Conservation (phyloP, 2,329 filamentous ascomycete species). For the Escovopsis sp. region DNA sequence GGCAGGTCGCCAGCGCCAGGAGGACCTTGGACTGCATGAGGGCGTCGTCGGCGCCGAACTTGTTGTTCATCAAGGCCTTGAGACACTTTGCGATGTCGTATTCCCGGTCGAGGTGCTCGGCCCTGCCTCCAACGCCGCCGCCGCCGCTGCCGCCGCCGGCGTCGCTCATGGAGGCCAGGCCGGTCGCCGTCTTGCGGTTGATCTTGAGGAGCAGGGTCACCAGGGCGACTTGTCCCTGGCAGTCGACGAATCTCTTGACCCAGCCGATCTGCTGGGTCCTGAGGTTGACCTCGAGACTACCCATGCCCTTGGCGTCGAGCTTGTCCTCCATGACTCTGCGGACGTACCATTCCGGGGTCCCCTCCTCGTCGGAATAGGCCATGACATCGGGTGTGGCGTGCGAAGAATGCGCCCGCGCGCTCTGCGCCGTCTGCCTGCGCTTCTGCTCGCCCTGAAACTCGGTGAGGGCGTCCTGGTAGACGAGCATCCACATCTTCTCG, state of each 20-base stretch:
- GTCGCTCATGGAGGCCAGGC: conserved; percentile 49
- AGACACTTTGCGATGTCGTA: conserved; percentile 97
- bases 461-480: conserved; percentile 85
- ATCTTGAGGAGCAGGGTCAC: conserved; percentile 89
- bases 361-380: conserved; percentile 78
- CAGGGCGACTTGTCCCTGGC: conserved; percentile 88
- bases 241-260: conserved; percentile 94
- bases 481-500: conserved; percentile 92
- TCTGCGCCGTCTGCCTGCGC: conserved; percentile 57
- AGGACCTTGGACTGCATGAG: conserved; percentile 80
- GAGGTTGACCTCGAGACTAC: conserved; percentile 85
- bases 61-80: conserved; percentile 98
- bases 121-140: too few species aligned
- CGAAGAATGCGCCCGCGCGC: conserved; percentile 33
- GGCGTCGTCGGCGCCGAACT: conserved; percentile 94
- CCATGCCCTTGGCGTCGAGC: conserved; percentile 79
- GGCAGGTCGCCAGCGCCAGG: conserved; percentile 68
- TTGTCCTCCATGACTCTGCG: conserved; percentile 92
- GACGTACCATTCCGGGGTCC: conserved; percentile 95
- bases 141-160: too few species aligned
- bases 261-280: conserved; percentile 94
- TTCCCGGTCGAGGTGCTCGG: conserved; percentile 72
- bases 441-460: conserved; percentile 94
- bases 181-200: conserved; percentile 71
- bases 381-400: conserved; percentile 56